Evolutionary conservation across 2,329 filamentous ascomycete species (phyloP), one percentile per base, ranked within the genome.

Genomic region (Hirsutella rhossiliensis): DNA sequence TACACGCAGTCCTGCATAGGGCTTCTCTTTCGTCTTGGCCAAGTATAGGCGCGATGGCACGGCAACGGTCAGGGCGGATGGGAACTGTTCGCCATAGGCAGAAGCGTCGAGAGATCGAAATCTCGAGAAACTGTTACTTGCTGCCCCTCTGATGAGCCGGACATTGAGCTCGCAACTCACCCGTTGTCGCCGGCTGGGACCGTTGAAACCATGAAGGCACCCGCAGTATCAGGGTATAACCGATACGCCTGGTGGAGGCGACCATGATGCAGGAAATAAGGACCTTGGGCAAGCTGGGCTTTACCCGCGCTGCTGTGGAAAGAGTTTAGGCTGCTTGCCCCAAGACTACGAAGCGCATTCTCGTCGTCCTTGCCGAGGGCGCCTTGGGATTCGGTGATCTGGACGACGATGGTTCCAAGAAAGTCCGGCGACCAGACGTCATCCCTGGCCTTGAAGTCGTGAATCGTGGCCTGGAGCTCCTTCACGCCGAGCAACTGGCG

Each of bases 11-110:
- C 77, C 76, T 7, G 73, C 71, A 0, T 80, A 60, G 1, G 76
- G 75, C 50, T 73, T 68, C 18, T 65, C 60, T 0, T 52, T 50
- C 1, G 69, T 72, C 38, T 62, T 65, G 3, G 62, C 66, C 54
- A 63, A 75, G 57, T 79, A 78, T 0, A 80, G 60, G 5, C 76
- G 67, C 4, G 75, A 80, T 2, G 76, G 75, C 0, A 80, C 76
- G 50, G 29, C 63, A 8, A 68, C 50, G 19, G 51, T 47, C 2
- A 52, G 43, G 2, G 42, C 37, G 45, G 47, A 3, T 48, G 48
- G 12, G 45, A 34, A 3, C 49, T 8, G 11, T 48, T 48, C 8
- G 47, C n/a, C n/a, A n/a, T n/a, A n/a, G n/a, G n/a, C n/a, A n/a
- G n/a, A n/a, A n/a, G n/a, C n/a, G n/a, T n/a, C n/a, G n/a, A n/a